Conservation (phyloP, 2,329 filamentous ascomycete species). For the Scytalidium sp. region DNA sequence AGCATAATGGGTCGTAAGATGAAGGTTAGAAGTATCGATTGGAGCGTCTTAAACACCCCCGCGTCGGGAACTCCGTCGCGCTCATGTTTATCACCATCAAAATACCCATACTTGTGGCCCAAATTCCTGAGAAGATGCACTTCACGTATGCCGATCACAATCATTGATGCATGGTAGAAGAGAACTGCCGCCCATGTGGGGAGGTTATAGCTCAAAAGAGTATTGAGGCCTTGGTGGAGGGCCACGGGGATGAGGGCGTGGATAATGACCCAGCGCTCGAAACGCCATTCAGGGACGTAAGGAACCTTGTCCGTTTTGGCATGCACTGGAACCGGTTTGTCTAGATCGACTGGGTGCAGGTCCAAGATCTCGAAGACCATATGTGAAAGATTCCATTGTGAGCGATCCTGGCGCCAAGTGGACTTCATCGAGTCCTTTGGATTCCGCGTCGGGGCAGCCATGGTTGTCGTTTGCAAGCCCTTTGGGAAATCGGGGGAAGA, state of each 20-base stretch:
- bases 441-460: not conserved
- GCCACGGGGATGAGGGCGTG: constrained; percentile 27
- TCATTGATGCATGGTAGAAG: constrained; percentile 30
- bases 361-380: constrained; percentile 9
- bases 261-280: constrained; percentile 30
- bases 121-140: constrained; percentile 26
- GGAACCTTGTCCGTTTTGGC: constrained; percentile 31
- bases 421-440: constrained; percentile 14
- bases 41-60: constrained; percentile 19
- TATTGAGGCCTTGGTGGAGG: constrained; percentile 21
- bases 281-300: constrained; percentile 24
- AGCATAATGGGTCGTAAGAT: constrained; percentile 18
- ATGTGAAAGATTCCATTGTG: constrained; percentile 4
- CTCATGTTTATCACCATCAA: constrained; percentile 31
- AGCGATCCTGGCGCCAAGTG: constrained; percentile 9
- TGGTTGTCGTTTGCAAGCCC: not conserved
- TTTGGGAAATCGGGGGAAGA: no score
- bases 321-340: constrained; percentile 27
- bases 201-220: constrained; percentile 15
- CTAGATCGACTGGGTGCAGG: constrained; percentile 4
- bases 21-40: constrained; percentile 19
- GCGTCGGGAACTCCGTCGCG: constrained; percentile 33
- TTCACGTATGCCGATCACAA: constrained; percentile 26
- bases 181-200: constrained; percentile 19
- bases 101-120: constrained; percentile 29